Evolutionary conservation across 495 filamentous ascomycete species (phyloP), one percentile per base, ranked within the genome.

Genomic region (Aspergillus homomorphus): DNA sequence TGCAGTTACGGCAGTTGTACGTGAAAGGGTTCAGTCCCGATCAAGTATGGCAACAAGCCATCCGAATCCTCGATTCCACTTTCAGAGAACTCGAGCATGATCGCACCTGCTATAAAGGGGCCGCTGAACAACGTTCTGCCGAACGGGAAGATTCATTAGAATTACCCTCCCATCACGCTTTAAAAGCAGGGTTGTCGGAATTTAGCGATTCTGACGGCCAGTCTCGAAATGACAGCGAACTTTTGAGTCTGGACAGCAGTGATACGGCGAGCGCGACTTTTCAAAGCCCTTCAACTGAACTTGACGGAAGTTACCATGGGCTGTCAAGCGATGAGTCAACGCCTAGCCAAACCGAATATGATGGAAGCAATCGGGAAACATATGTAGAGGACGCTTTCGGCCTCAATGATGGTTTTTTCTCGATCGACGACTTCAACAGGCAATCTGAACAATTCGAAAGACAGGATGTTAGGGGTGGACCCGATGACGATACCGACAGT

Each of bases 401-500:
- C 15, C 72, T 91, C 20, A 98, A 98, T 68, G 94, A 98, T 66
- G 94, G 91, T 4, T 98, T 98, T 75, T 98, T 98, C 74, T 96
- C 91, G 1, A 96, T 98, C 60, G 92, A 98, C 59, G 87, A 96
- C 52, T 98, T 98, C 81, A 98, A 98, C 80, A 90, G 87, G 64
- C 89, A 95, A 66, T 88, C 90, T 4, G 89, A 96, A 64, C 83
- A 86, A 57, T 81, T 95, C 30, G 95, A 98, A 69, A 84, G 88
- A 62, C 87, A 89, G 69, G 94, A 98, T 74, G 79, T 70, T 16
- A 73, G 77, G 53, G 88, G 85, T 4, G 89, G 89, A 60, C 82
- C 84, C 7, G 82, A 83, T 60, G 82, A 86, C 28, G 82, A 85
- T 49, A 79, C 79, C 54, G 80, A 77, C 26, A 81, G 77, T 55